These are phyloP conservation scores for Solanum clarkiae DNA, from an alignment of 257 asterid genomes.

Conservation along the genomic window DNA sequence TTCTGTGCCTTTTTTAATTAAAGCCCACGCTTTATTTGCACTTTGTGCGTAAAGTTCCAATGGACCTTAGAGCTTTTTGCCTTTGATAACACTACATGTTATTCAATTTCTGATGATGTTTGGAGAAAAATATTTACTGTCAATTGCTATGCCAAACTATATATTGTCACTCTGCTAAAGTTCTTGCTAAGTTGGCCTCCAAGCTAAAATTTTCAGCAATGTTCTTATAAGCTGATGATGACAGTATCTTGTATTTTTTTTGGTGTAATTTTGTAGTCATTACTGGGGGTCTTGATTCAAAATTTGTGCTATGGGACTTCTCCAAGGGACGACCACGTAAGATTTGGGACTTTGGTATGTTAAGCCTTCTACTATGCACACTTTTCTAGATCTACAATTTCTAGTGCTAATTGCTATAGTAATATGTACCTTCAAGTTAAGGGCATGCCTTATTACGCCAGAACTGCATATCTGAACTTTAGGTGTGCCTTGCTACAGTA, in stretches of 20 bases:
- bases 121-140: neutral
- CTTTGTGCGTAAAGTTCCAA: too few species aligned
- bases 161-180: neutral
- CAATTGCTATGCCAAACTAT: neutral
- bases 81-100: neutral
- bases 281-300: constrained; percentile 94
- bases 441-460: neutral
- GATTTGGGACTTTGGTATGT: constrained; percentile 70
- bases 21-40: too few species aligned
- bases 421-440: neutral
- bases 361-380: constrained; percentile 3
- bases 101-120: neutral
- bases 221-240: neutral
- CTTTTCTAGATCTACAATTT: neutral
- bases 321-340: constrained; percentile 73
- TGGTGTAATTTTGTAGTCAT: constrained; percentile 34
- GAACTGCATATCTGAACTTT: neutral
- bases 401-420: neutral
- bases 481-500: neutral
- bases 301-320: constrained; percentile 88
- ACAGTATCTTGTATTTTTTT: neutral
- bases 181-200: neutral
- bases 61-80: too few species aligned
- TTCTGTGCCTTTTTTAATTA: too few species aligned
- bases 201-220: neutral